phyloP scores from a whole-genome alignment of 2,329 filamentous ascomycete species.

The Hypoxylon sp. region DNA sequence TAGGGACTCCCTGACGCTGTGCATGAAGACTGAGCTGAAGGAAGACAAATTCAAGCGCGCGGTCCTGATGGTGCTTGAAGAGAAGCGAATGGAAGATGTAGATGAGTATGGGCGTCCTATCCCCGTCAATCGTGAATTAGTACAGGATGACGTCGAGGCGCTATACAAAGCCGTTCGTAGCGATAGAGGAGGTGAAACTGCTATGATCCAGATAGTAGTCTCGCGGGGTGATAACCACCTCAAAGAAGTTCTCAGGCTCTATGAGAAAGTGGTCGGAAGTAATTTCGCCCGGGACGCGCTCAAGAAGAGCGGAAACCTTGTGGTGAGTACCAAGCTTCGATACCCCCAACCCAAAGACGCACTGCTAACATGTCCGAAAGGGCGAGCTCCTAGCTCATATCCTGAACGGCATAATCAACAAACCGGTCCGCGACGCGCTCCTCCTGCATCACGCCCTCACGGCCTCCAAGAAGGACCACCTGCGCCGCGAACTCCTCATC shows the following conservation, averaged over 20 bases:
- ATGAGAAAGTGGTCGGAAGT: conserved; percentile 78
- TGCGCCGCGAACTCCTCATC: conserved; percentile 89
- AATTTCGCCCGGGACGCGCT: conserved; percentile 93
- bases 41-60: conserved; percentile 97
- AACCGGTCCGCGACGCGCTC: conserved; percentile 91
- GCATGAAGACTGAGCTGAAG: conserved; percentile 93
- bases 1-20: conserved; percentile 81
- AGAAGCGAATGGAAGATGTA: conserved; percentile 84
- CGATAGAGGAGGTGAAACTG: conserved; percentile 86
- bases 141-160: conserved; percentile 80
- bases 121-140: conserved; percentile 70
- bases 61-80: conserved; percentile 86
- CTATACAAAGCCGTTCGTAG: conserved; percentile 78
- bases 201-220: conserved; percentile 89
- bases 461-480: conserved; percentile 76
- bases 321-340: conserved; percentile 73
- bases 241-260: conserved; percentile 81
- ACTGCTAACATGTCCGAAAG: conserved; percentile 61
- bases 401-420: conserved; percentile 96
- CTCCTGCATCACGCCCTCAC: conserved; percentile 92
- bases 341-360: conserved; percentile 1
- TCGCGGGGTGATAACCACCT: conserved; percentile 86
- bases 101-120: conserved; percentile 74
- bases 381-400: conserved; percentile 95
- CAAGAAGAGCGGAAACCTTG: conserved; percentile 89